These are phyloP conservation scores for Schizochytrium sp. DNA, from an alignment of 108 stramenopile genomes.

Conservation along the genomic window DNA sequence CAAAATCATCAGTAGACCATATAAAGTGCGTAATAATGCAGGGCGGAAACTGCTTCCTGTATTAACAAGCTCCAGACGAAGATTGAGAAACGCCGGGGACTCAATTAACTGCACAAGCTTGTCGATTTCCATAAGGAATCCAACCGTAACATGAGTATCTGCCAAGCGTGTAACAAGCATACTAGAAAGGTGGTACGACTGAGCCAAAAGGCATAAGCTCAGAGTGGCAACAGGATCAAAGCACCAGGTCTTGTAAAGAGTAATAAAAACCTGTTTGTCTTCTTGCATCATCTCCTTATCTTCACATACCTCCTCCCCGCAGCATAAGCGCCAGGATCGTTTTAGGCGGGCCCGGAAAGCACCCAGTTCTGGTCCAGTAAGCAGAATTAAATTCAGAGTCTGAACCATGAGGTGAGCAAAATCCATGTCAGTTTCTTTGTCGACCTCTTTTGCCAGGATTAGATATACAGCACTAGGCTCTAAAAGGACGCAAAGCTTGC, in stretches of 20 bases:
- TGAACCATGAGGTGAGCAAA: constrained; percentile 95
- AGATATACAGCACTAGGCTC: constrained; percentile 93
- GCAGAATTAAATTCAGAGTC: constrained; percentile 93
- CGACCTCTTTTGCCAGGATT: constrained; percentile 80
- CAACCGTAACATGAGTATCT: constrained; percentile 91
- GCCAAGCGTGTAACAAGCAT: constrained; percentile 88
- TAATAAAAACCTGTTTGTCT: constrained; percentile 79
- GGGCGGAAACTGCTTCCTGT: constrained; percentile 75
- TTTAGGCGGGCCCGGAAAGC: constrained; percentile 83
- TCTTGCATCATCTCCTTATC: neutral
- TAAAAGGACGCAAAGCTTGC: constrained; percentile 93
- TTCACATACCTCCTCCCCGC: neutral
- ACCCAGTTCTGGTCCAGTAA: constrained; percentile 94
- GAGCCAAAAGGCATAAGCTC: constrained; percentile 92
- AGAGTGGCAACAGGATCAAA: constrained; percentile 97
- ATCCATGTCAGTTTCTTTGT: constrained; percentile 53
- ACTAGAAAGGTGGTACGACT: constrained; percentile 92
- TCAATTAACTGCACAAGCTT: constrained; percentile 96
- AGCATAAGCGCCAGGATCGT: constrained; percentile 61
- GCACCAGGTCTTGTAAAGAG: constrained; percentile 94
- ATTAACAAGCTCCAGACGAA: constrained; percentile 86
- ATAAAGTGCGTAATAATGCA: constrained; percentile 88
- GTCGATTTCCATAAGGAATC: constrained; percentile 97
- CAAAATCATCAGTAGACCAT: constrained; percentile 92
- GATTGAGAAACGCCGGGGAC: constrained; percentile 95